Percentiles rank a stretch among this genome's conserved stretches.
Conservation (phyloP, 805 yeast species). For the Candida stauntonica region DNA sequence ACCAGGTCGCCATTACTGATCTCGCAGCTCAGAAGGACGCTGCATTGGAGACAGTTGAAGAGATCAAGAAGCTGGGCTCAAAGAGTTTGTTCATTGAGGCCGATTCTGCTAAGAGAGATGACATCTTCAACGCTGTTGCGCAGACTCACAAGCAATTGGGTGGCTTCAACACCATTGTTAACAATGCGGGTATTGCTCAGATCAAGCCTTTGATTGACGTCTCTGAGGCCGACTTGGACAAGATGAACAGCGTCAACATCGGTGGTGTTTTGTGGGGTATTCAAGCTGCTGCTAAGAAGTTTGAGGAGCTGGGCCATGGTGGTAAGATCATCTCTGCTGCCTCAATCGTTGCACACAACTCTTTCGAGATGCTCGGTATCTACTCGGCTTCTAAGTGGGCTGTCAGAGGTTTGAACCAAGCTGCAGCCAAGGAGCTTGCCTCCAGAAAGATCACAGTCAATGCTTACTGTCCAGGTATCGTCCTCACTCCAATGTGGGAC, state of each 20-base stretch:
- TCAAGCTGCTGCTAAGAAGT: constrained; percentile 29
- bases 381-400: constrained; percentile 36
- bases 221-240: constrained; percentile 26
- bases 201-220: constrained; percentile 26
- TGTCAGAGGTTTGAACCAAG: constrained; percentile 32
- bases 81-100: constrained; percentile 23
- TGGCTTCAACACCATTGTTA: constrained; percentile 30
- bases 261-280: constrained; percentile 31
- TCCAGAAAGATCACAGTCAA: constrained; percentile 33
- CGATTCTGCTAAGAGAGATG: constrained; percentile 22
- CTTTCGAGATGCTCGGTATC: constrained; percentile 28
- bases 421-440: constrained; percentile 36
- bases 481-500: constrained; percentile 34
- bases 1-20: constrained; percentile 32
- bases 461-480: constrained; percentile 36
- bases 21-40: constrained; percentile 18
- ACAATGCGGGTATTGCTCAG: constrained; percentile 33
- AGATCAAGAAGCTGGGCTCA: constrained; percentile 16
- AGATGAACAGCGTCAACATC: constrained; percentile 27
- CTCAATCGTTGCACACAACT: constrained; percentile 31
- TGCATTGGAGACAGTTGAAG: constrained; percentile 22
- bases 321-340: constrained; percentile 37
- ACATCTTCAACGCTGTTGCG: constrained; percentile 26
- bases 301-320: constrained; percentile 23
- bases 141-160: constrained; percentile 28